Base-by-base conservation (phyloP, 2,329 filamentous ascomycete genomes). In the Neonectria faginata region DNA sequence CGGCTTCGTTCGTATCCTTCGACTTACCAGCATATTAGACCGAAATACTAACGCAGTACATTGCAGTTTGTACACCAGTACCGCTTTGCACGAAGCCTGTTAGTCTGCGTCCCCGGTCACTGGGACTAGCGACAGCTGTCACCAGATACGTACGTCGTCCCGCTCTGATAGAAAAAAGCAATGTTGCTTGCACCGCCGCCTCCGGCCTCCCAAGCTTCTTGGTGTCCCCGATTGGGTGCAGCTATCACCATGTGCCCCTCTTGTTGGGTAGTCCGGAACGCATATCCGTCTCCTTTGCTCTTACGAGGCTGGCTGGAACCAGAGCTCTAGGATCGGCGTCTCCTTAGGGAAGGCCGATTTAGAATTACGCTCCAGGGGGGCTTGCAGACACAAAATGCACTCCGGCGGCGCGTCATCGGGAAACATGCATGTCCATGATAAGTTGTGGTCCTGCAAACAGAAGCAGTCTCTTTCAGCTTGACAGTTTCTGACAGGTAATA, bases 361-460 rank as follows among this genome's bases (percentile, higher is more conserved):
- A 29, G 45, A 41, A 60, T 25, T 22, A 60, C 33, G 42, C 57
- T 41, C 50, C 39, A 20, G 41, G 41, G 29, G 42, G 18, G 50
- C 31, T 56, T 57, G 59, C 44, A 44, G 52, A 57, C 22, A 68
- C 18, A 52, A 42, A 55, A 68, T 67, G 47, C 44, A 58, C 52
- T 52, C 27, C 42, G 62, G 47, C 55, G 41, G 57, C 54, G 44
- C 45, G 42, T 59, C 53, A 54, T 58, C 57, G 56, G 45, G 45
- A 65, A 41, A 56, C 52, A 60, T 65, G 55, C 52, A 25, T 25
- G 25, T 25, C 25, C 25, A 25, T 25, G 25, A 25, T 25, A 25
- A 25, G 6, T 25, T 25, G 25, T 25, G 25, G 25, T 25, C 25
- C 5, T 25, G 25, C 25, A 31, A 58, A 42, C 25, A 18, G 42